Evolutionary conservation across 192 early-diverging fungal genomes (phyloP).

Genomic region (Podila verticillata): DNA sequence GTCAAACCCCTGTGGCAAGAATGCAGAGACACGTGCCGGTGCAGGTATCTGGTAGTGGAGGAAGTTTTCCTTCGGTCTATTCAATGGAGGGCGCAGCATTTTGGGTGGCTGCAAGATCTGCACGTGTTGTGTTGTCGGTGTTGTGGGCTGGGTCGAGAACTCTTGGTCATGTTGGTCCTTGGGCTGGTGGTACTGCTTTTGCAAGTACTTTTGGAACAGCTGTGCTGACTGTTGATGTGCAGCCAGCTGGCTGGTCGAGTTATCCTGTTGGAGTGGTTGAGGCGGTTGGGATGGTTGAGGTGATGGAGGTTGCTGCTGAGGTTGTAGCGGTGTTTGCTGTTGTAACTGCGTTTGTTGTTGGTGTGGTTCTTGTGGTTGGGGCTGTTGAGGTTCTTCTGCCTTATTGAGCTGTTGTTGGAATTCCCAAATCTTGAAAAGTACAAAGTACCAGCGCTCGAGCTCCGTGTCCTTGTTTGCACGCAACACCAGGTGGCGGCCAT

Average conservation of each 20-base stretch:
- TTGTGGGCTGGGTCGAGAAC: too few species aligned
- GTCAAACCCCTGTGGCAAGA: conserved; percentile 30
- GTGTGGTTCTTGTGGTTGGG: background rate
- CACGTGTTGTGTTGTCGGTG: background rate
- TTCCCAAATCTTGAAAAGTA: conserved; percentile 29
- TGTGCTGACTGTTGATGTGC: conserved; percentile 41
- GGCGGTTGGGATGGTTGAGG: background rate
- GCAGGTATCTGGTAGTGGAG: conserved; percentile 22
- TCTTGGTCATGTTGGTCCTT: background rate
- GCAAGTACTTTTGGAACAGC: conserved; percentile 32
- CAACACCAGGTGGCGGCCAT: conserved; percentile 19
- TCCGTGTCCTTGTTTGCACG: conserved; percentile 35
- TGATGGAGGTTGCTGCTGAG: background rate
- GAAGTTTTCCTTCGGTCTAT: conserved; percentile 11
- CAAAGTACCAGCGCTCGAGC: conserved; percentile 42
- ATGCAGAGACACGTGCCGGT: conserved; percentile 20
- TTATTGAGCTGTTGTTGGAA: conserved; percentile 4
- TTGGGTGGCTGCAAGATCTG: background rate
- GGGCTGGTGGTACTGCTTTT: conserved; percentile 23
- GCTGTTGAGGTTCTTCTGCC: background rate
- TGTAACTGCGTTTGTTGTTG: background rate
- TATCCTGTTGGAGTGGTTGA: background rate
- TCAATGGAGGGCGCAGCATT: conserved; percentile 8
- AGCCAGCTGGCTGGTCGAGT: conserved; percentile 11
- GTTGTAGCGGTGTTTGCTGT: background rate